Evolutionary conservation across 495 filamentous ascomycete species (phyloP).

Genomic region (Talaromyces trachyspermus): DNA sequence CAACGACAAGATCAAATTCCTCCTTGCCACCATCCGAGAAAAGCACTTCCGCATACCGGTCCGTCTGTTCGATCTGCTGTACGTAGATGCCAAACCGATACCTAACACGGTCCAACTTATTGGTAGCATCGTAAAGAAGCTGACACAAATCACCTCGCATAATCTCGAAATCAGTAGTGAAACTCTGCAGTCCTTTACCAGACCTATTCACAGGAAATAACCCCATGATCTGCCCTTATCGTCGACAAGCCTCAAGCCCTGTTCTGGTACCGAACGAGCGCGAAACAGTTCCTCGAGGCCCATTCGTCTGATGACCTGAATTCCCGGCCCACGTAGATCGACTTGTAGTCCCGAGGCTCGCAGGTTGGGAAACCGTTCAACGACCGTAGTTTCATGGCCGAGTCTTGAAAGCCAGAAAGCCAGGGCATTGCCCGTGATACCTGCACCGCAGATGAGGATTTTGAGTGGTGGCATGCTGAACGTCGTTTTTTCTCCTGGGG

Average conservation of each 20-base stretch:
- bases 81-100: constrained; percentile 27
- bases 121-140: constrained; percentile 26
- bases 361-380: constrained; percentile 29
- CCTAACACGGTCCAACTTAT: constrained; percentile 13
- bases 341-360: constrained; percentile 30
- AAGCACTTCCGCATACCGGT: constrained; percentile 20
- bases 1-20: constrained; percentile 43
- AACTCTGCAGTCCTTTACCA: constrained; percentile 19
- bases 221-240: constrained; percentile 13
- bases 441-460: constrained; percentile 43
- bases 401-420: constrained; percentile 30
- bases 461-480: constrained; percentile 21
- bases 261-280: constrained; percentile 18
- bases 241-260: constrained; percentile 30
- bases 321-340: constrained; percentile 33
- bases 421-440: constrained; percentile 29
- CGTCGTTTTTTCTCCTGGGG: too few relatives aligned
- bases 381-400: constrained; percentile 27
- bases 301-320: constrained; percentile 30
- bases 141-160: constrained; percentile 36
- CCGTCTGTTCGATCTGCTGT: constrained; percentile 11
- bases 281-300: constrained; percentile 25
- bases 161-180: constrained; percentile 41
- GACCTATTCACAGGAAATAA: constrained; percentile 23
- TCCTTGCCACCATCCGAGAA: constrained; percentile 27